Evolutionary conservation across 805 yeast species (phyloP).

Genomic region (Saturnispora ahearnii): DNA sequence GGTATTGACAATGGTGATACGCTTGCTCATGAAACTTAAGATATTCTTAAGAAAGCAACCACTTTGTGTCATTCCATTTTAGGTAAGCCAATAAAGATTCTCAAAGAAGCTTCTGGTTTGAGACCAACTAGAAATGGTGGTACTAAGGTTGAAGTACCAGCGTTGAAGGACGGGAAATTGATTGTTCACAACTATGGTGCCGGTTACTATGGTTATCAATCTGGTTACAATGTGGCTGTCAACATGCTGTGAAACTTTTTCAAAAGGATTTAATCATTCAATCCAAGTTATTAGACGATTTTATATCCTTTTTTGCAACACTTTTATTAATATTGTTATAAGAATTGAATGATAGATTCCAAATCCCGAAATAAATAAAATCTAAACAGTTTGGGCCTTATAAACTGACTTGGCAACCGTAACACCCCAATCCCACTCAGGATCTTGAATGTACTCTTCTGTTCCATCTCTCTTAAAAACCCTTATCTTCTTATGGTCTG

Average conservation of each 20-base stretch:
- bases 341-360: too few relatives aligned
- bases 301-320: neutral
- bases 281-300: neutral
- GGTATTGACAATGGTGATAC: constrained; percentile 55
- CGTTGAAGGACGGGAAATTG: constrained; percentile 29
- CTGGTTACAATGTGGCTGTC: constrained; percentile 51
- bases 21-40: constrained; percentile 44
- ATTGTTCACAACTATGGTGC: constrained; percentile 68
- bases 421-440: constrained; percentile 31
- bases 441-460: constrained; percentile 23
- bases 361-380: too few relatives aligned
- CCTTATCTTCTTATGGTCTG: constrained; percentile 21
- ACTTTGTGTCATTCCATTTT: constrained; percentile 41
- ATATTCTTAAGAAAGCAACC: constrained; percentile 51
- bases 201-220: constrained; percentile 55
- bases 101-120: constrained; percentile 61
- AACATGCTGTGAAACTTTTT: constrained; percentile 34
- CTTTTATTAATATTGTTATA: too few relatives aligned
- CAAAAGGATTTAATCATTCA: constrained; percentile 7
- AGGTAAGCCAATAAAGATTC: constrained; percentile 36
- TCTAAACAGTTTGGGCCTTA: constrained; percentile 12
- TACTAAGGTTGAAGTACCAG: constrained; percentile 53
- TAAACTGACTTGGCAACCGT: constrained; percentile 27
- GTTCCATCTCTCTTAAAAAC: constrained; percentile 26
- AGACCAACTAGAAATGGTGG: constrained; percentile 75